These are phyloP conservation scores for Fraxinus excelsior DNA, from an alignment of 257 asterid genomes.

Conservation along the genomic window DNA sequence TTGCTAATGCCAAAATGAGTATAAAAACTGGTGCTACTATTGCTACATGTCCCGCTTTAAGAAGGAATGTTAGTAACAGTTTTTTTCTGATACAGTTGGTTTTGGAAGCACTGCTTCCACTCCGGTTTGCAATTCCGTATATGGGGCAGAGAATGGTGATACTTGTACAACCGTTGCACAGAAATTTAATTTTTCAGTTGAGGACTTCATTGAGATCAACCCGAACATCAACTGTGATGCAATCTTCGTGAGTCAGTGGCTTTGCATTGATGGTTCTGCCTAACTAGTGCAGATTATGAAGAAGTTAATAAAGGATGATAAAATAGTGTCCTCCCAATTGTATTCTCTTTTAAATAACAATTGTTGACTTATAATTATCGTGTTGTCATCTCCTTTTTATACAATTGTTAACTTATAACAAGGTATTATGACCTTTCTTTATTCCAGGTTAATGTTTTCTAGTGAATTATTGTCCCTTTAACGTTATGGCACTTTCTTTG, in stretches of 20 bases:
- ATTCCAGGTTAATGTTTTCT: neutral
- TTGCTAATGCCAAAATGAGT: too few relatives aligned
- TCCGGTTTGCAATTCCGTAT: conserved; percentile 4
- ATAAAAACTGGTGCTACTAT: too few relatives aligned
- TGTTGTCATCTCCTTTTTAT: neutral
- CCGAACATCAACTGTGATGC: conserved; percentile 35
- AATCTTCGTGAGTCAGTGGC: conserved; percentile 38
- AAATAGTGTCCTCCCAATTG: neutral
- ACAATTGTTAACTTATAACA: too few relatives aligned
- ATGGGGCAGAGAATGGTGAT: conserved; percentile 29
- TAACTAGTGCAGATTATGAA: conserved; percentile 1
- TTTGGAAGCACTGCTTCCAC: conserved; percentile 2
- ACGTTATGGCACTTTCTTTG: too few relatives aligned
- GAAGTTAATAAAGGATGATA: neutral
- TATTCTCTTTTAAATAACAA: neutral
- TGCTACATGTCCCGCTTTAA: too few relatives aligned
- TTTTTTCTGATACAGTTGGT: conserved; percentile 20
- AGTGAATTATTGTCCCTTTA: neutral
- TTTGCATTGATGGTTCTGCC: conserved; percentile 28
- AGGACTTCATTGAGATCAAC: conserved; percentile 18
- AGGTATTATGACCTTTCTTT: too few relatives aligned
- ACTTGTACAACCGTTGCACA: conserved; percentile 24
- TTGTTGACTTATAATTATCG: neutral
- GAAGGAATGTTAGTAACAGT: too few relatives aligned
- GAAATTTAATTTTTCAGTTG: conserved; percentile 11